Conservation (phyloP, 108 stramenopile genomes). For the Mediolabrus comicus region DNA sequence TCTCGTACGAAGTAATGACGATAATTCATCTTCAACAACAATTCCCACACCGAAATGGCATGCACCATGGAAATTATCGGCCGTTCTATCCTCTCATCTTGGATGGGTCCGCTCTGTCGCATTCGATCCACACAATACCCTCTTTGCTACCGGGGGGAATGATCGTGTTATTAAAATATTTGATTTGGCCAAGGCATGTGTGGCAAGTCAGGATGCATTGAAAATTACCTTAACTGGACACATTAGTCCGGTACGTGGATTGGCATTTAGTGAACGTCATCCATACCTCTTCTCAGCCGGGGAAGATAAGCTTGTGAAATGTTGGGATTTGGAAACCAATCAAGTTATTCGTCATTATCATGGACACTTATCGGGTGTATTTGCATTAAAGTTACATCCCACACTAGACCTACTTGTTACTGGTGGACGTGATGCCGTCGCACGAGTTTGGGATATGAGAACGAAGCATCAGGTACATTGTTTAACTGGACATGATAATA, state of each 20-base stretch:
- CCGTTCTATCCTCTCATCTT: constrained; percentile 93
- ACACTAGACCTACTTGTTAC: constrained; percentile 97
- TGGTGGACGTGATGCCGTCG: constrained; percentile 97
- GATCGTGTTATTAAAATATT: constrained; percentile 98
- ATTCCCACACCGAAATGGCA: constrained; percentile 98
- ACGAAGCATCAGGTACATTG: constrained; percentile 93
- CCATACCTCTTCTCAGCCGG: constrained; percentile 97
- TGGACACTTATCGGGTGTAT: constrained; percentile 96
- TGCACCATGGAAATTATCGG: constrained; percentile 94
- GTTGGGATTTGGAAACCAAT: constrained; percentile 99
- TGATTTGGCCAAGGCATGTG: constrained; percentile 96
- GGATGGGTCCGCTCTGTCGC: constrained; percentile 99
- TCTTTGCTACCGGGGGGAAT: constrained; percentile 96
- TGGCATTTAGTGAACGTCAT: constrained; percentile 91
- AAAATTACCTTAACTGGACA: constrained; percentile 98
- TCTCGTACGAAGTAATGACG: constrained; percentile 32
- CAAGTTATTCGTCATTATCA: constrained; percentile 99
- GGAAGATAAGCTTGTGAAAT: constrained; percentile 98
- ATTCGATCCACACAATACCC: constrained; percentile 94
- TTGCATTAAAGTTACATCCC: constrained; percentile 93
- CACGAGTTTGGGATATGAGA: constrained; percentile 99
- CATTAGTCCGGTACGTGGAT: constrained; percentile 93
- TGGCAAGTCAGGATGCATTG: constrained; percentile 87
- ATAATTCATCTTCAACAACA: constrained; percentile 39
- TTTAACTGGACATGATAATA: constrained; percentile 93